Base-by-base conservation (phyloP, 75 land plant genomes). In the Sequoia sempervirens region DNA sequence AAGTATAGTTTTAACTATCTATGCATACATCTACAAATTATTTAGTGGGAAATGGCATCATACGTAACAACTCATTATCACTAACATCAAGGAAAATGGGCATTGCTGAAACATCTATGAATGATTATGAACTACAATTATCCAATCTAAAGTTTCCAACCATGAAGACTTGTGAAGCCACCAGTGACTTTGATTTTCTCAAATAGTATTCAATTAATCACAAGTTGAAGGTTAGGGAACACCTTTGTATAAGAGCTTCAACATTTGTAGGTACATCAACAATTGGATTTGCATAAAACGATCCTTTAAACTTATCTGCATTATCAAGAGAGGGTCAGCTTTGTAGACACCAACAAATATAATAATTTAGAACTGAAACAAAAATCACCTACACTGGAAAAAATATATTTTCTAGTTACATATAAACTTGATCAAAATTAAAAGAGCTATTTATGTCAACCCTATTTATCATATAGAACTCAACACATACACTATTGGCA, bases 221-320 rank as follows among this genome's bases (percentile, higher is more conserved):
- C 46, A 12, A 78, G 41, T 26, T 11, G 11, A 78, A 78, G 12
- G 3, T 18, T 78, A 23, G 47, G 18, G 43, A 20, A 2, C n/a
- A 95, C 97, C 99, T 84, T 81, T 93, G 68, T 20, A 94, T 90
- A 26, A 90, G 88, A 11, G 81, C 88, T 52, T 82, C 58, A 36
- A 95, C 95, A 66, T 75, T 86, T 83, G 98, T 94, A 30, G 99
- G 99, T 46, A 85, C 79, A 75, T 97, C 99, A 18, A 93, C 80
- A 64, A 97, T 81, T 81, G 99, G 99, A 90, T 97, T 95, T 70
- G 98, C 99, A 94, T 97, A 97, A 80, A 94, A 97, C 5, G 99
- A 97, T 11, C 97, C 99, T 89, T 97, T 97, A 68, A 90, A 84
- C 53, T 84, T 47, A 93, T 97, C 99, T 97, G 88, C 79, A 83